Evolutionary conservation across 2,329 filamentous ascomycete species (phyloP), one percentile per base, ranked within the genome.

Genomic region (Fusarium piperis): DNA sequence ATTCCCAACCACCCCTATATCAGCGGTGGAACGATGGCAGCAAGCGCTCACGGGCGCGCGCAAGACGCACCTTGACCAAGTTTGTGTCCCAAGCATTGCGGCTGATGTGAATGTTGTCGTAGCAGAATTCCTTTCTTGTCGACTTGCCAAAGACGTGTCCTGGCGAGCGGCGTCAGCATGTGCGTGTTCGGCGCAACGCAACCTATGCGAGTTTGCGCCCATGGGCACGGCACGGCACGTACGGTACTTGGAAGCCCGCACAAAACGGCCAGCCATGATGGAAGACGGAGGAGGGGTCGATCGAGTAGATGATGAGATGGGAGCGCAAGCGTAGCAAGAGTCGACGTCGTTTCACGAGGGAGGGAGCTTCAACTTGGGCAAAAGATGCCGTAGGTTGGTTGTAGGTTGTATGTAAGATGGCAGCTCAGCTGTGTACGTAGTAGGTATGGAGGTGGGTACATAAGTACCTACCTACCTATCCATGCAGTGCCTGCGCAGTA

Each of bases 51-150:
- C 60, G 51, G 57, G 67, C 60, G 44, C 44, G 44, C 44, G 26
- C 61, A 46, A 59, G 46, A 74, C 87, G 81, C 83, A 97, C 94
- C 92, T 98, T 98, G 85, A 98, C 89, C 79, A 99, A 86, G 85
- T 99, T 99, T 79, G 95, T 98, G 83, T 99, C 96, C 96, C 96
- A 99, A 62, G 96, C 96, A 91, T 99, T 99, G 84, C 93, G 94
- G 79, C 94, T 98, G 83, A 99, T 94, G 81, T 94, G 94, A 76
- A 99, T 87, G 83, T 98, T 98, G 84, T 99, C 96, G 85, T 98
- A 99, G 87, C 95, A 98, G 89, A 94, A 93, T 83, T 99, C 96
- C 89, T 97, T 98, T 84, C 94, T 92, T 74, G 95, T 97, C 71
- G 94, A 86, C 85, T 97, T 96, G 81, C 96, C 96, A 86, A 98